Evolutionary conservation across 2,329 filamentous ascomycete species (phyloP).

Genomic region (Sordariomycetes sp.): DNA sequence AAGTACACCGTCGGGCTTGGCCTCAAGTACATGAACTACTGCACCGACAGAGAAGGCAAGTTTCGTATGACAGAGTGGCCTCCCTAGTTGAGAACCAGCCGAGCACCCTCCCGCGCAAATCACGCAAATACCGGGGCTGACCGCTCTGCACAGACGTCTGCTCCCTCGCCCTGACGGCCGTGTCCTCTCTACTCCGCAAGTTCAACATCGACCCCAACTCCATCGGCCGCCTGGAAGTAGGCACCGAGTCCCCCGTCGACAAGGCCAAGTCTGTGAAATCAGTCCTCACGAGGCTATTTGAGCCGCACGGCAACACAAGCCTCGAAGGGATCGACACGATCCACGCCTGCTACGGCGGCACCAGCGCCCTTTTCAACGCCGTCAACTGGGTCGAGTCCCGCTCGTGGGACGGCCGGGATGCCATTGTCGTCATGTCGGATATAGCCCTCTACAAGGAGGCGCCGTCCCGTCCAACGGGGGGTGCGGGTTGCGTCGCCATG

Average conservation of each 20-base stretch:
- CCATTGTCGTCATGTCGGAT: slow-evolving; percentile 67
- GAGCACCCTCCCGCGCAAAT: slow-evolving; percentile 4
- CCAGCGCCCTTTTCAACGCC: slow-evolving; percentile 72
- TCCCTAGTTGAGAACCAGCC: slow-evolving; percentile 1
- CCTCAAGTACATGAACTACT: slow-evolving; percentile 87
- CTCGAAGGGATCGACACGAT: slow-evolving; percentile 72
- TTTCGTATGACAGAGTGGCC: slow-evolving; percentile 11
- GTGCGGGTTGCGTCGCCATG: slow-evolving; percentile 67
- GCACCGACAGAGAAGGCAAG: slow-evolving; percentile 73
- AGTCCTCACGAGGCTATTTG: slow-evolving; percentile 76
- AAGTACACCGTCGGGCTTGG: slow-evolving; percentile 89
- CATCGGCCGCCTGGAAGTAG: slow-evolving; percentile 71
- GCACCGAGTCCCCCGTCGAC: slow-evolving; percentile 75
- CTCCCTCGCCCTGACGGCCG: slow-evolving; percentile 67
- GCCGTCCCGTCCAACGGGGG: slow-evolving; percentile 66
- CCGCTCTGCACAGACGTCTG: slow-evolving; percentile 55
- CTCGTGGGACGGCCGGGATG: slow-evolving; percentile 73
- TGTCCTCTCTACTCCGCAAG: slow-evolving; percentile 66
- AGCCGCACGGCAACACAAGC: slow-evolving; percentile 56
- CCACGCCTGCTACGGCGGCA: slow-evolving; percentile 80
- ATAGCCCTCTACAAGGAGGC: slow-evolving; percentile 81
- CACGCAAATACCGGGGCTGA: neutral
- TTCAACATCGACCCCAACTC: slow-evolving; percentile 70
- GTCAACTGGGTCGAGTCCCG: slow-evolving; percentile 82
- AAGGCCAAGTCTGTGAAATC: slow-evolving; percentile 64